A percentile compares a stretch with the other conserved stretches of the same genome.
These are phyloP conservation scores for Nigrograna mackinnonii DNA, from an alignment of 2,329 filamentous ascomycete species.

Conservation along the genomic window DNA sequence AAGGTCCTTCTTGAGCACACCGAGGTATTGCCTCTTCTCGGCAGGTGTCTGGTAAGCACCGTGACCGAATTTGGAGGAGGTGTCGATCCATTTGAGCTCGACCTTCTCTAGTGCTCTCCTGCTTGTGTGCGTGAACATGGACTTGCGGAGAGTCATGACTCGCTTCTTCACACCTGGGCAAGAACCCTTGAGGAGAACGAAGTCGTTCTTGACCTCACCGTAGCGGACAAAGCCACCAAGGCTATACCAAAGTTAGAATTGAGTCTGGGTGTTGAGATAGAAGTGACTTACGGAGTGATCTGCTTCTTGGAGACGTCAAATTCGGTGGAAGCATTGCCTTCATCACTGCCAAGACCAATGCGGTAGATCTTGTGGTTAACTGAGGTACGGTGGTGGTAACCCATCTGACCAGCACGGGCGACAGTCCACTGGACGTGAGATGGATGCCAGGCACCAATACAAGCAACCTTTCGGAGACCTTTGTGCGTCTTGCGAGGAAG, in stretches of 20 bases:
- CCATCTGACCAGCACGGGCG: slow-evolving; percentile 98
- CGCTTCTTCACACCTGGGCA: slow-evolving; percentile 99
- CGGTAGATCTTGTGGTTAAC: slow-evolving; percentile 99
- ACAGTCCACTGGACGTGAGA: slow-evolving; percentile 99
- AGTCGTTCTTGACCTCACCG: slow-evolving; percentile 99
- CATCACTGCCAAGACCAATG: slow-evolving; percentile 88
- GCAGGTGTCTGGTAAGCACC: slow-evolving; percentile 98
- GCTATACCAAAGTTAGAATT: slow-evolving; percentile 58
- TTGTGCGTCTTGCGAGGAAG: slow-evolving; percentile 99
- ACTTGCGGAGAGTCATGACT: slow-evolving; percentile 98
- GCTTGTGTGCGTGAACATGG: slow-evolving; percentile 96
- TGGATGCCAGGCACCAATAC: slow-evolving; percentile 99
- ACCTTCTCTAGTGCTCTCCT: slow-evolving; percentile 98
- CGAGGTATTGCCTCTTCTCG: slow-evolving; percentile 97
- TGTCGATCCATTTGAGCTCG: slow-evolving; percentile 99
- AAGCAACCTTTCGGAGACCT: slow-evolving; percentile 99
- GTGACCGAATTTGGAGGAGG: slow-evolving; percentile 99
- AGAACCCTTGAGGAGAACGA: slow-evolving; percentile 95
- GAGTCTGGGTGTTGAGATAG: no score
- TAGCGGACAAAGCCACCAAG: slow-evolving; percentile 99
- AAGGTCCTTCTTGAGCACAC: slow-evolving; percentile 99
- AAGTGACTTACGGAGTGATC: slow-evolving; percentile 90
- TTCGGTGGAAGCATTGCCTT: slow-evolving; percentile 91
- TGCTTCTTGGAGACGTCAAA: slow-evolving; percentile 98
- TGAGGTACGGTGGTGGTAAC: slow-evolving; percentile 99